A percentile compares a stretch with the other conserved stretches of the same genome.
phyloP scores from a whole-genome alignment of 768 basidiomycete species.

The Mycena rebaudengoi region DNA sequence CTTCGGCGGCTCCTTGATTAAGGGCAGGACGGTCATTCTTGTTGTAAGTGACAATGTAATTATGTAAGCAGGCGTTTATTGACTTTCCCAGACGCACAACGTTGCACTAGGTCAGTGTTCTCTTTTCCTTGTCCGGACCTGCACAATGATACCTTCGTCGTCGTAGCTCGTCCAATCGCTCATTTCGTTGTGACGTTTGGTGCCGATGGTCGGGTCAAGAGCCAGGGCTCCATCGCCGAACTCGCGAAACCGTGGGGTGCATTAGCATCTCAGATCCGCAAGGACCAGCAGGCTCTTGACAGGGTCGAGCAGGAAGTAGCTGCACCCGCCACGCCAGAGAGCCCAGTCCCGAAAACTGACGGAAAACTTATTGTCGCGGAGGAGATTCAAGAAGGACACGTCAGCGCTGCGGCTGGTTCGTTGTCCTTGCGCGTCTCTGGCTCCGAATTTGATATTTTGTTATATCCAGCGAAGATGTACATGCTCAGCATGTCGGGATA shows the following conservation, averaged over 20 bases:
- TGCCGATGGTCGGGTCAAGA: constrained; percentile 60
- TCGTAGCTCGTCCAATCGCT: too few species aligned
- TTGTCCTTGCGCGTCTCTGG: too few species aligned
- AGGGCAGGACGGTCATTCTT: too few species aligned
- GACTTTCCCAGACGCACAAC: constrained; percentile 59
- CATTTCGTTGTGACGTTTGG: constrained; percentile 65
- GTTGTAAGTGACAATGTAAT: constrained; percentile 57
- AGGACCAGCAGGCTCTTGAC: constrained; percentile 40
- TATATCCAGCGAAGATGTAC: too few species aligned
- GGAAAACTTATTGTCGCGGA: constrained; percentile 72
- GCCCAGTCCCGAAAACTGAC: constrained; percentile 36
- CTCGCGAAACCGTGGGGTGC: constrained; percentile 51
- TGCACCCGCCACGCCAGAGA: constrained; percentile 23
- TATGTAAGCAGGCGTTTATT: not conserved
- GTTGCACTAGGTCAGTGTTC: too few species aligned
- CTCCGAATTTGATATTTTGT: too few species aligned
- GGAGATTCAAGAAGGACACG: constrained; percentile 66
- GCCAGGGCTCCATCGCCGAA: constrained; percentile 59
- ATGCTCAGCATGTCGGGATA: constrained; percentile 48
- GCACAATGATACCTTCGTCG: too few species aligned
- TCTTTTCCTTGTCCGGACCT: too few species aligned
- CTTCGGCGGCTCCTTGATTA: too few species aligned
- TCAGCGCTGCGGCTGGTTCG: constrained; percentile 54
- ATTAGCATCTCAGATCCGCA: constrained; percentile 38
- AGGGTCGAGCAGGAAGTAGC: constrained; percentile 38